Evolutionary conservation across 2,329 filamentous ascomycete genomes (phyloP), one percentile per base, ranked within the genome.

Genomic region (Pyrenochaeta sp.): DNA sequence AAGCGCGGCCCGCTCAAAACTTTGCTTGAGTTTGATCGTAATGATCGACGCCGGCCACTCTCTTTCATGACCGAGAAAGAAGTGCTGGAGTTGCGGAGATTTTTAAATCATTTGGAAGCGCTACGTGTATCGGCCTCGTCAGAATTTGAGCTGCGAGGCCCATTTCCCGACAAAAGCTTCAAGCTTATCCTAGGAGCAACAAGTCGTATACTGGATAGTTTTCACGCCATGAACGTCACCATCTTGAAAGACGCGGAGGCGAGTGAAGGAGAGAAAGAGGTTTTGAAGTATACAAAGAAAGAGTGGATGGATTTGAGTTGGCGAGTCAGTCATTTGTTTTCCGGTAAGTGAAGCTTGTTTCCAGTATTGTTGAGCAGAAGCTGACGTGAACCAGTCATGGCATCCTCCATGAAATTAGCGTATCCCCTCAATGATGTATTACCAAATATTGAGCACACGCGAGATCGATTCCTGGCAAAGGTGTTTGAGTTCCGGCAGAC

Each of bases 161-260:
- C 93, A 0, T 99, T 99, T 66, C 91, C 92, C 1, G 84, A 88
- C 58, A 85, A 84, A 37, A 83, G 86, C 14, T 93, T 90, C 71
- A 85, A 84, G 4, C 85, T 87, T 31, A 90, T 98, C 51, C 84
- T 98, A 71, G 85, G 86, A 18, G 89, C 89, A 9, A 97, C 93
- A 1, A 88, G 89, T 58, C 87, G 90, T 46, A 91, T 97, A 77
- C 86, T 98, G 4, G 93, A 97, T 75, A 89, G 91, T 32, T 97
- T 99, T 75, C 93, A 98, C 70, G 92, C 93, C 45, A 97, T 99
- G 91, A 96, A 94, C 59, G 86, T 97, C 10, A 88, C 97, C 58
- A 92, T 96, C 32, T 84, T 90, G 69, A 94, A 93, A 68, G 90
- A 94, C 54, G 81, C 88, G 10, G 84, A 85, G 32, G 85, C 91